A percentile compares a stretch with the other conserved stretches of the same genome.
Conservation (phyloP, 139 green algal species). For the Chlorella sp. region DNA sequence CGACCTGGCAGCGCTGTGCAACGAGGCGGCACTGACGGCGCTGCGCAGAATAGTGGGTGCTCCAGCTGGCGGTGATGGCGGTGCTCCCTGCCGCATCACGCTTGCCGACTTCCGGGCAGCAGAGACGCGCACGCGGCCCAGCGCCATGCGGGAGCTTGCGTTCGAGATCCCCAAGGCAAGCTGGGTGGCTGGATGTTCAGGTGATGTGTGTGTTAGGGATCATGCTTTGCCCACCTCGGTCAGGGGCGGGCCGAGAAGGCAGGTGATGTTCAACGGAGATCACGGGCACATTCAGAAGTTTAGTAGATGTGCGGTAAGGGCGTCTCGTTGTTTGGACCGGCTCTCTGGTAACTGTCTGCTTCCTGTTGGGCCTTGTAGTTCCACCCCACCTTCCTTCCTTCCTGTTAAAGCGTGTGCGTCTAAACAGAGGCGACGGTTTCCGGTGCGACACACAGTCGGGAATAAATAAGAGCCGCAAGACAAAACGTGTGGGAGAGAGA, state of each 20-base stretch:
- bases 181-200: neutral
- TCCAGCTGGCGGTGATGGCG: neutral
- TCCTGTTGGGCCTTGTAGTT: neutral
- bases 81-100: conserved; percentile 13
- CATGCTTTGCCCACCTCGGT: neutral
- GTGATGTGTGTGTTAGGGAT: too few relatives aligned
- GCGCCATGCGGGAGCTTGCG: conserved; percentile 51
- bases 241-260: neutral
- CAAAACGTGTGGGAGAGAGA: too few relatives aligned
- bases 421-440: too few relatives aligned
- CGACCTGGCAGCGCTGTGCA: conserved; percentile 69
- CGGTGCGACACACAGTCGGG: too few relatives aligned
- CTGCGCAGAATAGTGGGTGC: conserved; percentile 51
- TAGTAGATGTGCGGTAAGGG: neutral
- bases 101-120: conserved; percentile 65
- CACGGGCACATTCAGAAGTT: too few relatives aligned
- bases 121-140: conserved; percentile 51
- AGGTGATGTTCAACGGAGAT: too few relatives aligned
- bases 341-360: neutral
- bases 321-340: neutral
- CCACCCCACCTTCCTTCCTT: neutral
- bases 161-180: conserved; percentile 58
- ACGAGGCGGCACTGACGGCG: conserved; percentile 74
- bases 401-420: too few relatives aligned
- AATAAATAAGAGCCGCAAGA: too few relatives aligned